Evolutionary conservation across 768 basidiomycete genomes (phyloP), one percentile per base, ranked within the genome.

Genomic region (Tulasnella sp.): DNA sequence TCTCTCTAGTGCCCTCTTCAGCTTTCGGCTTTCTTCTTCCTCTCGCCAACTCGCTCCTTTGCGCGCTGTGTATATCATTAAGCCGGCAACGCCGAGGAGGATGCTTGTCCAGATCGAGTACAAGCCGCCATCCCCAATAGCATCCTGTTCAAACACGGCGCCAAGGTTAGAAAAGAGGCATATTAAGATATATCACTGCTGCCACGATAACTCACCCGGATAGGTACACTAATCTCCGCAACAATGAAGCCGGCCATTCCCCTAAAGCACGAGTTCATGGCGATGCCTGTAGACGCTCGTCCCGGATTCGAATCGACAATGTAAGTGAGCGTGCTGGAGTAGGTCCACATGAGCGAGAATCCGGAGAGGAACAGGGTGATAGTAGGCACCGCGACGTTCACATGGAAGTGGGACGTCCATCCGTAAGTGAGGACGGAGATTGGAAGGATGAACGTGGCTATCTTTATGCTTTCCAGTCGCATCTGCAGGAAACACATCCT

Each of bases 291-390:
- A 3, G 84, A 81, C 1, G 87, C 87, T 27, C 86, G 78, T 8
- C 91, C 92, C 4, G 76, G 74, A 67, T 93, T 96, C 3, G 88
- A 81, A 65, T 96, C 91, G 15, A 59, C 88, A 31, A 92, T 75
- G 65, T 92, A 93, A 0, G 91, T 85, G 29, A 93, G 71, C 0
- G 85, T 84, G 51, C 81, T 80, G 15, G 81, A 71, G 66, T 86
- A 85, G 49, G 83, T 80, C 67, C 62, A 89, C 87, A 88, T 82
- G 7, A 80, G 76, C 62, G 83, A 79, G 66, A 89, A 84, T 12
- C 90, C 92, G 17, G 77, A 73, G 38, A 82, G 65, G 70, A 91
- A 87, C 11, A 93, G 74, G 67, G 81, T 75, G 5, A 87, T 75
- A 66, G 87, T 83, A 21, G 90, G 74, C 0, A 77, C 84, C 0